Evolutionary conservation across 2,329 filamentous ascomycete species (phyloP).

Genomic region (Chaetomiaceae sp.): DNA sequence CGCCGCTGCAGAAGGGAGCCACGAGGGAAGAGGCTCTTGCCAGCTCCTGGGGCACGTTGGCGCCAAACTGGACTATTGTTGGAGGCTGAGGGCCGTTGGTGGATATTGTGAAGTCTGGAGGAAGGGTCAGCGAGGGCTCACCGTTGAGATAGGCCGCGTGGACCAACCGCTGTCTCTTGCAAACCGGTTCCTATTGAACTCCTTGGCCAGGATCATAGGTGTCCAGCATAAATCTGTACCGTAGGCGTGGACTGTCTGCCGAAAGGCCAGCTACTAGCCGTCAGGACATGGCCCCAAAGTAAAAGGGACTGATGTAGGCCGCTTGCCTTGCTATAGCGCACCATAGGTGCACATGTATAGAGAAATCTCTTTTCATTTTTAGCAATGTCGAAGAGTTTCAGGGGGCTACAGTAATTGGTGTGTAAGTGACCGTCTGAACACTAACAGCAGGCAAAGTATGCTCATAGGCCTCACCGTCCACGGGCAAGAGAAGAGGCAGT

Average conservation of each 20-base stretch:
- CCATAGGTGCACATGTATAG: conserved; percentile 63
- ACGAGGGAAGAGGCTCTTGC: conserved; percentile 59
- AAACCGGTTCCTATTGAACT: conserved; percentile 58
- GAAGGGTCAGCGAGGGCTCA: background rate
- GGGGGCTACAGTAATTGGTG: conserved; percentile 41
- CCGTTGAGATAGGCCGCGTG: background rate
- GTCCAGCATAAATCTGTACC: conserved; percentile 65
- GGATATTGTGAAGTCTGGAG: conserved; percentile 56
- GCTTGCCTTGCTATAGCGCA: conserved; percentile 57
- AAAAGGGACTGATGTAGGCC: background rate
- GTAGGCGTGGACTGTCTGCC: conserved; percentile 61
- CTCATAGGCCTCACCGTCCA: too few relatives aligned
- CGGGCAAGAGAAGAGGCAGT: background rate
- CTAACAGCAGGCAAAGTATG: too few relatives aligned
- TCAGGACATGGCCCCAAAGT: background rate
- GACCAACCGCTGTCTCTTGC: conserved; percentile 56
- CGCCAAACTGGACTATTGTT: conserved; percentile 65
- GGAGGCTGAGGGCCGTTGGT: conserved; percentile 49
- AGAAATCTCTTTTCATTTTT: conserved; percentile 50
- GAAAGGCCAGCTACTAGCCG: conserved; percentile 57
- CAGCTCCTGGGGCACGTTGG: conserved; percentile 57
- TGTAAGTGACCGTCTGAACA: background rate
- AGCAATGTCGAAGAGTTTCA: conserved; percentile 55
- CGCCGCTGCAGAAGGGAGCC: conserved; percentile 57
- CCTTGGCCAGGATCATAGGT: conserved; percentile 67